Conservation (phyloP, 2,329 filamentous ascomycete species). For the Colletotrichum orchidophilum region DNA sequence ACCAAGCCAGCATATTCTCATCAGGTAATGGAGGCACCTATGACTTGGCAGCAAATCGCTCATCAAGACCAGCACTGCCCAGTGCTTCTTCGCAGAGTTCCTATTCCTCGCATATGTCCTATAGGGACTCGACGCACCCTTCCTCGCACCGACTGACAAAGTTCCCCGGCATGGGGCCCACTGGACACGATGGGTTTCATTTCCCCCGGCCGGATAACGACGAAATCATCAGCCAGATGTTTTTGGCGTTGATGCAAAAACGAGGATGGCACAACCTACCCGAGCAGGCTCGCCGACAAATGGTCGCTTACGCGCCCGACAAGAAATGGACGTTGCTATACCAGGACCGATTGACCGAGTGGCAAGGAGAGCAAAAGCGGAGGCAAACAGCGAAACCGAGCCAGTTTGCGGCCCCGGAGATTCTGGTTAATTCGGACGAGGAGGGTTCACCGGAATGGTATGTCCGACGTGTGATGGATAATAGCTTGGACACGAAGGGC, state of each 20-base stretch:
- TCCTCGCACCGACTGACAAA: slow-evolving; percentile 68
- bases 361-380: slow-evolving; percentile 93
- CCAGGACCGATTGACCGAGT: slow-evolving; percentile 92
- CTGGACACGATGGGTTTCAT: slow-evolving; percentile 61
- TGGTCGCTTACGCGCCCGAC: slow-evolving; percentile 91
- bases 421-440: slow-evolving; percentile 85
- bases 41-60: slow-evolving; percentile 53
- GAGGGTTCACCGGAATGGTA: slow-evolving; percentile 99
- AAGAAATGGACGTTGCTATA: slow-evolving; percentile 99
- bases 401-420: slow-evolving; percentile 74
- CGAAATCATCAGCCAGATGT: slow-evolving; percentile 87
- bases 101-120: slow-evolving; percentile 55
- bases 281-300: slow-evolving; percentile 92
- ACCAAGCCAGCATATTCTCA: slow-evolving; percentile 66
- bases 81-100: slow-evolving; percentile 67
- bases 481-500: slow-evolving; percentile 90
- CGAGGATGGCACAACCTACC: slow-evolving; percentile 97
- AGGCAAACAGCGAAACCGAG: slow-evolving; percentile 74
- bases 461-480: slow-evolving; percentile 95
- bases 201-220: slow-evolving; percentile 83
- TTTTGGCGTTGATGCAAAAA: slow-evolving; percentile 94
- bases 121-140: slow-evolving; percentile 46
- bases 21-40: slow-evolving; percentile 63
- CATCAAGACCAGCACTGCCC: slow-evolving; percentile 62
- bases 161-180: slow-evolving; percentile 49